These are phyloP conservation scores for Sugiyamaella neomexicana DNA, from an alignment of 1,139 yeast genomes.

Conservation along the genomic window DNA sequence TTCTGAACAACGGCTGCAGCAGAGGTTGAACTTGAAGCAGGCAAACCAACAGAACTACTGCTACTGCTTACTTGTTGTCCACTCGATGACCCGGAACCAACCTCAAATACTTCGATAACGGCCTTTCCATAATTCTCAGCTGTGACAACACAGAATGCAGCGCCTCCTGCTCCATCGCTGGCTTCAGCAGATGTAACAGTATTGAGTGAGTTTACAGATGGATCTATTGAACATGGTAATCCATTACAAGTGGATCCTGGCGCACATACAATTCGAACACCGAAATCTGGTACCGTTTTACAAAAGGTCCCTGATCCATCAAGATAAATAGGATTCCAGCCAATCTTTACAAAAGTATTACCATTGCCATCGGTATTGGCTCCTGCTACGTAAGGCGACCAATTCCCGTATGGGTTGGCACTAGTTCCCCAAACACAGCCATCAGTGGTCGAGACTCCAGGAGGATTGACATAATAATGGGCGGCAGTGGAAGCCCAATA, in stretches of 20 bases:
- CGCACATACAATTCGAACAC: conserved; percentile 72
- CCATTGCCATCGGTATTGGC: conserved; percentile 71
- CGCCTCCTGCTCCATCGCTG: conserved; percentile 60
- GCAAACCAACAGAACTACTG: not conserved
- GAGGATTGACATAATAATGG: conserved; percentile 82
- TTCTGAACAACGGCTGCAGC: conserved; percentile 35
- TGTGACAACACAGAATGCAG: conserved; percentile 78
- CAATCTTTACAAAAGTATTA: conserved; percentile 76
- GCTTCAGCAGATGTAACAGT: conserved; percentile 46
- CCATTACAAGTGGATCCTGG: conserved; percentile 70
- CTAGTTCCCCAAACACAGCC: conserved; percentile 85
- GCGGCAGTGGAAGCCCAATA: conserved; percentile 68
- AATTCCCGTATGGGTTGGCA: conserved; percentile 71
- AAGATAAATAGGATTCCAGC: conserved; percentile 85
- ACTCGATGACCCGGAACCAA: conserved; percentile 26
- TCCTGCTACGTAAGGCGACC: conserved; percentile 94
- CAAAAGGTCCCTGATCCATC: conserved; percentile 57
- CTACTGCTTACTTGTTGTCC: not conserved
- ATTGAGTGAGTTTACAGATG: conserved; percentile 58
- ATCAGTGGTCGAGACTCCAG: conserved; percentile 73
- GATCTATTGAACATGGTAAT: conserved; percentile 76
- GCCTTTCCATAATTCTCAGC: conserved; percentile 66
- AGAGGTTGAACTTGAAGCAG: conserved; percentile 2
- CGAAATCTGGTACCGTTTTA: conserved; percentile 60
- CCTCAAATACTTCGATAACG: conserved; percentile 66